Evolutionary conservation across 2,329 filamentous ascomycete species (phyloP), one percentile per base, ranked within the genome.

Genomic region (Cercospora sesami): DNA sequence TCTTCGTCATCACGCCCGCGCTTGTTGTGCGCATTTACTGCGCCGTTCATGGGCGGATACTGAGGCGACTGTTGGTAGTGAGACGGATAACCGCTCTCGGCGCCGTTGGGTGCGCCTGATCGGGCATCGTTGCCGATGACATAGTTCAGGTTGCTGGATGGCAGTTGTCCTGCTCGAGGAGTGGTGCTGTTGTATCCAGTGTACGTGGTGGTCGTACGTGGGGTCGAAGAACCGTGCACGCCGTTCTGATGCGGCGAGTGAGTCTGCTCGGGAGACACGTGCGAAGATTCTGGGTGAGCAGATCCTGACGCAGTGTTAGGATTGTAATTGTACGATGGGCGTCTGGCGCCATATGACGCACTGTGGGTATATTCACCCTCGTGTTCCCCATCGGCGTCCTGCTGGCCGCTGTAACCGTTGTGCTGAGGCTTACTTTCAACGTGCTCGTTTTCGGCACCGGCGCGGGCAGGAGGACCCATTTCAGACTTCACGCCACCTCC

Each of bases 141-240:
- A 79, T 89, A 96, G 84, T 96, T 96, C 61, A 97, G 83, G 77
- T 89, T 96, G 83, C 92, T 94, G 0, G 91, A 89, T 3, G 90
- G 86, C 68, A 89, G 84, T 53, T 83, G 82, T 66, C 85, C 83
- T 8, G 86, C 84, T 51, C 93, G 89, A 23, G 93, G 93, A 60
- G 94, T 91, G 0, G 92, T 94, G 78, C 84, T 90, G 81, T 96
- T 96, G 28, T 89, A 90, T 57, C 81, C 80, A 61, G 85, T 79
- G 78, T 96, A 97, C 0, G 90, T 86, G 9, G 88, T 85, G 4
- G 92, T 87, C 0, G 92, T 96, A 73, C 94, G 89, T 10, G 94
- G 93, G 21, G 93, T 97, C 39, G 93, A 92, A 69, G 93, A 89
- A 36, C 93, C 93, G 31, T 93, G 94, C 36, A 64, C 67, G 23